phyloP scores from a whole-genome alignment of 257 asterid species.

The Solanum sparsipilum region DNA sequence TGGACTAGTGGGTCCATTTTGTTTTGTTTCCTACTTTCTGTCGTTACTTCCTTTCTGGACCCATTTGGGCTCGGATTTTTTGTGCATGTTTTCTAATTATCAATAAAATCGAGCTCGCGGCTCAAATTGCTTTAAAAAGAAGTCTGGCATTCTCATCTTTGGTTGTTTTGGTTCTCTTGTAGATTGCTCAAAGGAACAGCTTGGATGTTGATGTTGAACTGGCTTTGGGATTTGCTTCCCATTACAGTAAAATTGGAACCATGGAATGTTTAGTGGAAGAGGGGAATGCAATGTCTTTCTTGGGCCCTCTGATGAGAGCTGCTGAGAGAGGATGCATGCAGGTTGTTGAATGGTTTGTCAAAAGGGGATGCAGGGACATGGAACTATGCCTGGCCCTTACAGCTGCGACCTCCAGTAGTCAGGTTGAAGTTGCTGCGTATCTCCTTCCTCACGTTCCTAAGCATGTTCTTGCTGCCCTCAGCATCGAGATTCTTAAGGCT shows the following conservation, averaged over 20 bases:
- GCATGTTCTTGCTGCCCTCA: slow-evolving; percentile 82
- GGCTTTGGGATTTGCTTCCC: slow-evolving; percentile 94
- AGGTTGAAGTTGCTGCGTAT: slow-evolving; percentile 61
- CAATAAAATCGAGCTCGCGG: neutral
- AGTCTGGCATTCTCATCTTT: neutral
- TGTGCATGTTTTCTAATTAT: neutral
- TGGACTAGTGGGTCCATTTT: neutral
- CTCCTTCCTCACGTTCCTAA: slow-evolving; percentile 93
- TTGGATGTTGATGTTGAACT: slow-evolving; percentile 96
- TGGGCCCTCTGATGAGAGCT: slow-evolving; percentile 96
- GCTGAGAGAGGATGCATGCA: slow-evolving; percentile 93
- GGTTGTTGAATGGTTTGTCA: slow-evolving; percentile 88
- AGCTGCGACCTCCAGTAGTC: slow-evolving; percentile 94
- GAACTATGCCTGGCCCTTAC: slow-evolving; percentile 95
- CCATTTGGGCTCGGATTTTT: neutral
- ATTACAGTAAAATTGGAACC: slow-evolving; percentile 76
- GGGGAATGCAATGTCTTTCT: slow-evolving; percentile 88
- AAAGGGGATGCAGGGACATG: slow-evolving; percentile 91
- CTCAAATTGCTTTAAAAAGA: neutral
- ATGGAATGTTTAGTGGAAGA: slow-evolving; percentile 97
- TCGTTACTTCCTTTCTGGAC: neutral
- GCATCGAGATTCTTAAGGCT: slow-evolving; percentile 91
- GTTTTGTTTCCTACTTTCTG: neutral
- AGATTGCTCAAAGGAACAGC: slow-evolving; percentile 99
- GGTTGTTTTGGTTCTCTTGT: slow-evolving; percentile 17